phyloP scores from a whole-genome alignment of 2,329 filamentous ascomycete species.

The Alternaria metachromatica region DNA sequence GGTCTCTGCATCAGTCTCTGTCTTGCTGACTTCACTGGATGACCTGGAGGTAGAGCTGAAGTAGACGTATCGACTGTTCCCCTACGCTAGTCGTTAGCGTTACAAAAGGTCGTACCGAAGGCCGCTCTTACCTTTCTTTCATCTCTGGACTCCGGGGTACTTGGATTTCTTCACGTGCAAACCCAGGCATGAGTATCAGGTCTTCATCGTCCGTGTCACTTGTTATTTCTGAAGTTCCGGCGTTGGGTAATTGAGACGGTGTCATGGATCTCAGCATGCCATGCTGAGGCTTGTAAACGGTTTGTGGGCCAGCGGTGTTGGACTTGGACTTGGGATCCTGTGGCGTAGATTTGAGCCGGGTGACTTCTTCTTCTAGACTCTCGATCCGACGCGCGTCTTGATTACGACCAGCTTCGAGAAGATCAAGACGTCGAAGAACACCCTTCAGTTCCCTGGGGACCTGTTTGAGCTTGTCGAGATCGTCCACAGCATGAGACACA shows the following conservation, averaged over 20 bases:
- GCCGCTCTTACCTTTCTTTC: conserved; percentile 1
- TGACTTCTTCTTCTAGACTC: conserved; percentile 16
- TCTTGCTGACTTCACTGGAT: conserved; percentile 19
- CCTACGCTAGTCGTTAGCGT: conserved; percentile 6
- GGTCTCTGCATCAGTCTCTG: conserved; percentile 25
- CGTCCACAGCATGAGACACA: conserved; percentile 16
- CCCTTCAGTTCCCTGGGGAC: conserved; percentile 1
- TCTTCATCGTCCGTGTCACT: conserved; percentile 18
- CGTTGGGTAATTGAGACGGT: neutral
- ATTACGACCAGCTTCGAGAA: conserved; percentile 15
- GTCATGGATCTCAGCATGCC: neutral
- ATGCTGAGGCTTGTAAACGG: neutral
- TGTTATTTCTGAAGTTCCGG: neutral
- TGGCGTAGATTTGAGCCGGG: neutral
- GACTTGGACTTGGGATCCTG: neutral
- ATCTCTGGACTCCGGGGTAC: conserved; percentile 3
- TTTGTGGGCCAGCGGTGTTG: neutral
- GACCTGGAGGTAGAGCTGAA: conserved; percentile 8
- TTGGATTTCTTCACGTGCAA: neutral
- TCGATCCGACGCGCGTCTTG: conserved; percentile 14
- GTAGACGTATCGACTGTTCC: neutral
- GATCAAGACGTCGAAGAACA: conserved; percentile 18
- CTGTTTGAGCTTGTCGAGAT: conserved; percentile 8
- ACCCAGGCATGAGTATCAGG: neutral
- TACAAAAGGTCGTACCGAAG: neutral